phyloP scores from a whole-genome alignment of 2,329 filamentous ascomycete species.

The Arachnopeziza araneosa region DNA sequence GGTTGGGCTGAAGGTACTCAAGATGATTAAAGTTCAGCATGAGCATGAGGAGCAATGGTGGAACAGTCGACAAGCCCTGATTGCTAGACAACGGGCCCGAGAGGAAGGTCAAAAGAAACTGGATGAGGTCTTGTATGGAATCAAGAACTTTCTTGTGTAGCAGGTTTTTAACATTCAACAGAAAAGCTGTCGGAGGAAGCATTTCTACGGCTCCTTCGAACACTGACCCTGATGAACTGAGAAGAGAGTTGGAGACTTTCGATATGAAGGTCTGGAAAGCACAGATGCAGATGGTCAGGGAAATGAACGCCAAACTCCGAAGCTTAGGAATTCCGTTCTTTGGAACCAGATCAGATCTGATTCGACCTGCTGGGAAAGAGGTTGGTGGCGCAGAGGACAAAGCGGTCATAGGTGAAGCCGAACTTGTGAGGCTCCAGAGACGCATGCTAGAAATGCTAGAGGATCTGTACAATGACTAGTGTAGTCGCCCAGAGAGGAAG shows the following conservation, averaged over 20 bases:
- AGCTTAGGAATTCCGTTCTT: slow-evolving; percentile 57
- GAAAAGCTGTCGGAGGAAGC: slow-evolving; percentile 40
- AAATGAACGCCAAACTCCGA: slow-evolving; percentile 50
- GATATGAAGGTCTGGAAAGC: slow-evolving; percentile 59
- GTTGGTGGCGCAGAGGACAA: slow-evolving; percentile 18
- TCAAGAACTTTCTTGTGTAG: neutral
- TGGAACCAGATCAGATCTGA: slow-evolving; percentile 40
- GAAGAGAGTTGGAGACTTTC: slow-evolving; percentile 50
- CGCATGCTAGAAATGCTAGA: slow-evolving; percentile 45
- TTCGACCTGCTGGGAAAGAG: slow-evolving; percentile 32
- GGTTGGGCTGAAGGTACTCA: slow-evolving; percentile 10
- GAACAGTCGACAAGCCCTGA: slow-evolving; percentile 43
- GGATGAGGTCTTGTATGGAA: slow-evolving; percentile 47
- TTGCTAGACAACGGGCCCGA: slow-evolving; percentile 45
- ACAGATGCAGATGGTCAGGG: slow-evolving; percentile 52
- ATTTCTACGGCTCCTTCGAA: slow-evolving; percentile 27
- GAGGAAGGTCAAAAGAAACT: slow-evolving; percentile 47
- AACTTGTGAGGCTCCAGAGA: slow-evolving; percentile 39
- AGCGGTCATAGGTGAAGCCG: slow-evolving; percentile 33
- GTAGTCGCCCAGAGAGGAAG: neutral
- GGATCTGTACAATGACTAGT: slow-evolving; percentile 39
- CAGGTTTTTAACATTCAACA: slow-evolving; percentile 20
- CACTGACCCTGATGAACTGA: slow-evolving; percentile 36
- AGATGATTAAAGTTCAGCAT: slow-evolving; percentile 59
- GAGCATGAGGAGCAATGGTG: slow-evolving; percentile 59